Percentiles rank a stretch among this genome's conserved stretches.
These are phyloP conservation scores for Russula sp. DNA, from an alignment of 768 basidiomycete genomes.

Conservation along the genomic window DNA sequence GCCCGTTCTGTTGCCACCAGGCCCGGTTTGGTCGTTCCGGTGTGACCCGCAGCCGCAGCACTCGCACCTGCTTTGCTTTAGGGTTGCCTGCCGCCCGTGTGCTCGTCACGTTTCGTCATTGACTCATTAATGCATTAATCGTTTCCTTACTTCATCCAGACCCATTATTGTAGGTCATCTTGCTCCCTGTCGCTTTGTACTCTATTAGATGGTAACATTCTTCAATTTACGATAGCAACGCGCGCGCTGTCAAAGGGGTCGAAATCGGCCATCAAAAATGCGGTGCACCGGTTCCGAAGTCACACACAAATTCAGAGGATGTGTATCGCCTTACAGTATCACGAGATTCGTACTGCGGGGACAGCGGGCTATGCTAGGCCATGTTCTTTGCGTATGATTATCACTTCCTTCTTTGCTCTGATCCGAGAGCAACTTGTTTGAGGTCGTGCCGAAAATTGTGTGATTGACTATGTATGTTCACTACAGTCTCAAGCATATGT, in stretches of 20 bases:
- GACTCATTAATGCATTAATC: not conserved
- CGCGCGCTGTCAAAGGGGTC: not conserved
- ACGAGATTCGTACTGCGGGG: not conserved
- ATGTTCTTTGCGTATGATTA: too few species aligned
- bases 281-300: not conserved
- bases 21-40: too few species aligned
- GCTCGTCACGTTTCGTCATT: too few species aligned
- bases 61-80: too few species aligned
- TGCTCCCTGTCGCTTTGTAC: not conserved
- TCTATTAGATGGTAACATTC: not conserved
- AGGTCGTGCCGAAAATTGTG: not conserved
- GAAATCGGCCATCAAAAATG: not conserved
- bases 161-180: not conserved
- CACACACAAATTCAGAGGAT: not conserved
- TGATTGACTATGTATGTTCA: conserved; percentile 1
- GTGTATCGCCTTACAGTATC: not conserved
- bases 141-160: not conserved
- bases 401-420: too few species aligned
- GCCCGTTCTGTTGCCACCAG: not conserved
- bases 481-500: conserved; percentile 2
- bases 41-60: too few species aligned
- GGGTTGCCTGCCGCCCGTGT: too few species aligned
- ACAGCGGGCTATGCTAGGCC: not conserved
- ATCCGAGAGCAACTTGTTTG: not conserved
- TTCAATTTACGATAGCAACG: not conserved